Evolutionary conservation across 306 rosid species (phyloP).

Genomic region (Crataegus laevigata): DNA sequence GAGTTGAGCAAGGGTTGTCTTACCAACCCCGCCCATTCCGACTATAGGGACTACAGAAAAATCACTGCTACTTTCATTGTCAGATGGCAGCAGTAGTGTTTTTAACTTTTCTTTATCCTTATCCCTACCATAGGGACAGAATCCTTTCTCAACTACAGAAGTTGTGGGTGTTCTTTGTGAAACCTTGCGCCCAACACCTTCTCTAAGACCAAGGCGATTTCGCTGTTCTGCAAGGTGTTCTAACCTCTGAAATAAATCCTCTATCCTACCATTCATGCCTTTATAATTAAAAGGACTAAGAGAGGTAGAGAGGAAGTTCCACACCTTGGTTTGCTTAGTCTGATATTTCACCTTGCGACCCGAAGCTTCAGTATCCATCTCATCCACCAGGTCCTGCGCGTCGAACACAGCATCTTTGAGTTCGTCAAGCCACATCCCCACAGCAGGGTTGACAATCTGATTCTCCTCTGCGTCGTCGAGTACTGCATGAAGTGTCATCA

Average conservation of each 20-base stretch:
- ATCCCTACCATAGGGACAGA: not conserved
- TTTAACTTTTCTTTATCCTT: not conserved
- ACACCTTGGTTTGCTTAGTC: not conserved
- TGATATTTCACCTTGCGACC: not conserved
- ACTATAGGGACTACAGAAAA: not conserved
- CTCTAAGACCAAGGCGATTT: not conserved
- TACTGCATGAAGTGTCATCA: not conserved
- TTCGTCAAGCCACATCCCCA: not conserved
- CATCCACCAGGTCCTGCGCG: not conserved
- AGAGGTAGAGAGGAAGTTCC: not conserved
- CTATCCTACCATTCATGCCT: not conserved
- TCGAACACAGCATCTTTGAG: not conserved
- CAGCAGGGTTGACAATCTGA: not conserved
- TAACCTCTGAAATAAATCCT: not conserved
- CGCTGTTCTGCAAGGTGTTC: not conserved
- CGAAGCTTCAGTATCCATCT: not conserved
- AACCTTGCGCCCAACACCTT: not conserved
- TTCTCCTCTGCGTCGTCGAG: not conserved
- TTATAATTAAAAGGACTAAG: not conserved
- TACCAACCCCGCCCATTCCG: not conserved
- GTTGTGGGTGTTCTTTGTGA: not conserved
- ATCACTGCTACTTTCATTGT: not conserved
- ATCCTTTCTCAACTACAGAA: not conserved
- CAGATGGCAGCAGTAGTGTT: not conserved
- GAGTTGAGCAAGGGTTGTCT: not conserved